Conservation (phyloP, 1,139 yeast species). For the Maudiozyma humilis region DNA sequence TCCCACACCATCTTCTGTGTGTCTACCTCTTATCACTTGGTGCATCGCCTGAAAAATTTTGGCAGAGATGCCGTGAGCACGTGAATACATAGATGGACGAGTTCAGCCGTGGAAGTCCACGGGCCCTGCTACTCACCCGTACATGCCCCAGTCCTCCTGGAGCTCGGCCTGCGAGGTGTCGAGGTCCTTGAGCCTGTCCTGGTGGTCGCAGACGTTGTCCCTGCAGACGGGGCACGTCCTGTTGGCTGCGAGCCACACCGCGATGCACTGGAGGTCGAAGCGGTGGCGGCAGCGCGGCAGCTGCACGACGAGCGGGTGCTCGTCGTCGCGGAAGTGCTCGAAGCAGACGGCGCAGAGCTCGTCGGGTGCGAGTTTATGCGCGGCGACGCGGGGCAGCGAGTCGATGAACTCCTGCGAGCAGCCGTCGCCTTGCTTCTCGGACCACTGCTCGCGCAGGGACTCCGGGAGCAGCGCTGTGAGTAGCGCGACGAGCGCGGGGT, state of each 20-base stretch:
- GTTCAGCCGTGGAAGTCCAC: no score
- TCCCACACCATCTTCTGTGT: no score
- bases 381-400: slow-evolving; percentile 60
- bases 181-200: slow-evolving; percentile 36
- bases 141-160: slow-evolving; percentile 68
- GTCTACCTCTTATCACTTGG: no score
- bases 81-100: no score
- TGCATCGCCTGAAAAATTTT: no score
- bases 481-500: slow-evolving; percentile 14
- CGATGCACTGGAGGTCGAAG: slow-evolving; percentile 84
- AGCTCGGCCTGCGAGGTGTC: slow-evolving; percentile 64
- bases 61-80: no score
- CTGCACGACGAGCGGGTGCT: slow-evolving; percentile 70
- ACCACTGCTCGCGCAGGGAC: slow-evolving; percentile 24
- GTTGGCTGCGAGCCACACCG: slow-evolving; percentile 77
- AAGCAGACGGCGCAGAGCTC: slow-evolving; percentile 84
- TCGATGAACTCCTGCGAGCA: slow-evolving; percentile 67
- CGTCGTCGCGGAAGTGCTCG: slow-evolving; percentile 58
- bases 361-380: slow-evolving; percentile 45
- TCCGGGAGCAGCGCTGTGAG: slow-evolving; percentile 21
- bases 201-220: slow-evolving; percentile 51
- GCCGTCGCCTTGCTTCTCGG: slow-evolving; percentile 38
- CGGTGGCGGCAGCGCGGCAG: slow-evolving; percentile 71
- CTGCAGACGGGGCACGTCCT: slow-evolving; percentile 87
- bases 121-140: no score